Base-by-base conservation (phyloP, 2,329 filamentous ascomycete genomes). In the Curvularia eragrostidis region DNA sequence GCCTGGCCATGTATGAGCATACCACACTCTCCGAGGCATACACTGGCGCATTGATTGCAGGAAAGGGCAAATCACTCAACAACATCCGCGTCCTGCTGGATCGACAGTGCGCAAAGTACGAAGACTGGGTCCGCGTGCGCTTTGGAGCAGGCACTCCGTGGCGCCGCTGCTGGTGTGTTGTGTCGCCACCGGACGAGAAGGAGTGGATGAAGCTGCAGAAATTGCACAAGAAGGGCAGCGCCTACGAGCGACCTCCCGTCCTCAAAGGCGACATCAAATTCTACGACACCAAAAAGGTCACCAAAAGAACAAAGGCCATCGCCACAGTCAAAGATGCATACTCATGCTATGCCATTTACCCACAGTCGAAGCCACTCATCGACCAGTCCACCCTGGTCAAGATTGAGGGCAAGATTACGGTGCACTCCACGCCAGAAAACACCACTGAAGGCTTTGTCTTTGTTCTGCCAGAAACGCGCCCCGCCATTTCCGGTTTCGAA, bases 81-180 rank as follows among this genome's bases (percentile, higher is more conserved):
- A 95, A 93, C 73, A 98, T 98, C 73, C 90, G 89, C 66, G 79
- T 88, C 24, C 94, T 99, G 64, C 90, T 98, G 85, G 91, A 96
- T 67, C 87, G 91, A 47, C 85, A 90, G 19, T 88, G 84, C 55
- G 85, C 91, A 67, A 89, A 88, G 67, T 87, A 91, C 39, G 93
- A 96, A 74, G 93, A 96, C 72, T 99, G 95, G 95, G 93, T 93
- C 18, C 86, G 95, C 62, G 95, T 99, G 50, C 86, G 95, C 58
- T 99, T 99, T 70, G 95, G 95, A 39, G 93, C 95, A 30, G 95
- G 95, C 46, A 96, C 95, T 9, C 93, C 94, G 0, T 99, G 95
- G 95, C 88, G 91, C 72, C 89, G 94, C 38, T 99, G 93, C 77
- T 99, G 94, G 93, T 97, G 93, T 76, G 93, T 98, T 52, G 91